Percentiles rank a stretch among this genome's conserved stretches.
Evolutionary conservation across 1,139 yeast species (phyloP).

Genomic region (Hemisphaericaspora subhashii): DNA sequence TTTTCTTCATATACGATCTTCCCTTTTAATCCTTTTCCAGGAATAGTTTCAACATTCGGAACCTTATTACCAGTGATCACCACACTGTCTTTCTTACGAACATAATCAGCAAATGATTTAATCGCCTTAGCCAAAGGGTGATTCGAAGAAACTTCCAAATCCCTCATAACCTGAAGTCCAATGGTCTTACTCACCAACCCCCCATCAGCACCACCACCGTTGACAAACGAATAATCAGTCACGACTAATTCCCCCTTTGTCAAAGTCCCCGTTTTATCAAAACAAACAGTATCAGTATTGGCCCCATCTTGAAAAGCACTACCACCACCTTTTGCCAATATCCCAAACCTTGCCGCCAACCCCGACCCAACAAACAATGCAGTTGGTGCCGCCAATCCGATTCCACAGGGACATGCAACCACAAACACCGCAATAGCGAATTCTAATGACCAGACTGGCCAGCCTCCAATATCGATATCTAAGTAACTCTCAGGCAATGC

Average conservation of each 20-base stretch:
- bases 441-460: constrained; percentile 76
- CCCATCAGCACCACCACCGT: constrained; percentile 11
- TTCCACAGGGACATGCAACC: constrained; percentile 50
- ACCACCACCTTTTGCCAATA: constrained; percentile 79
- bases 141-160: constrained; percentile 62
- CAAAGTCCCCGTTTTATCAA: constrained; percentile 79
- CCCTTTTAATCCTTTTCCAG: constrained; percentile 63
- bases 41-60: constrained; percentile 50
- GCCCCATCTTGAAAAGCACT: constrained; percentile 81
- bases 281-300: constrained; percentile 60
- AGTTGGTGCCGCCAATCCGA: constrained; percentile 51
- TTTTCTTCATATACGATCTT: constrained; percentile 26
- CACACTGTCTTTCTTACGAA: constrained; percentile 15
- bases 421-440: constrained; percentile 80
- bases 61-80: constrained; percentile 38
- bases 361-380: constrained; percentile 50
- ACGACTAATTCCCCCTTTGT: constrained; percentile 65
- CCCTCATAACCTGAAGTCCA: constrained; percentile 53
- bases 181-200: constrained; percentile 22
- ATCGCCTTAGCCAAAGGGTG: constrained; percentile 72
- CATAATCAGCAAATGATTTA: constrained; percentile 36
- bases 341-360: constrained; percentile 57
- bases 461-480: constrained; percentile 69
- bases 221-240: constrained; percentile 45
- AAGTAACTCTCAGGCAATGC: constrained; percentile 53